Percentiles rank a stretch among this genome's conserved stretches.
Conservation (phyloP, 2,329 filamentous ascomycete species). For the Nigrospora sphaerica region DNA sequence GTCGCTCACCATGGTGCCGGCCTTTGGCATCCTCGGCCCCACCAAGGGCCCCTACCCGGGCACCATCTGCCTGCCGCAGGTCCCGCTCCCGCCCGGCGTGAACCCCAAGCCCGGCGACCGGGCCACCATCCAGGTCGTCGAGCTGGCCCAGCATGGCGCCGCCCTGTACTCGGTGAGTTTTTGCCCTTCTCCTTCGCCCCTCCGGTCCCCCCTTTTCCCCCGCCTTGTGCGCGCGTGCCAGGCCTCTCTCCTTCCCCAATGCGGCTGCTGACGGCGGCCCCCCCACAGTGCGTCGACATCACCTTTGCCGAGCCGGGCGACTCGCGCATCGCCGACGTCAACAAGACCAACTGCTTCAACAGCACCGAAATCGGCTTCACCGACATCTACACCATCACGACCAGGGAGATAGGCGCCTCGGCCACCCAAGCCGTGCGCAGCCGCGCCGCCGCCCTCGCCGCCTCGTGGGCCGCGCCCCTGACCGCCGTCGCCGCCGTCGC, state of each 20-base stretch:
- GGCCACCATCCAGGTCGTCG: constrained; percentile 69
- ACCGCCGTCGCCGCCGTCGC: too few relatives aligned
- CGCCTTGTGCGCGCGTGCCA: neutral
- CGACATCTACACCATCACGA: constrained; percentile 64
- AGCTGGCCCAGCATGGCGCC: constrained; percentile 64
- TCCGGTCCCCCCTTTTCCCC: neutral
- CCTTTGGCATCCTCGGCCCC: constrained; percentile 79
- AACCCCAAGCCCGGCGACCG: constrained; percentile 74
- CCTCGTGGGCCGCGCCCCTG: too few relatives aligned
- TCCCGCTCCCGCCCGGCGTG: constrained; percentile 69
- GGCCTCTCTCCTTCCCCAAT: too few relatives aligned
- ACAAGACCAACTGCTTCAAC: constrained; percentile 82
- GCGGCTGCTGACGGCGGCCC: neutral
- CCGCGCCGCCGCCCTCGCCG: constrained; percentile 7
- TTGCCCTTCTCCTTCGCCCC: neutral
- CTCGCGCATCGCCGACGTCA: constrained; percentile 60
- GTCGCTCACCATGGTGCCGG: constrained; percentile 72
- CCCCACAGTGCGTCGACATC: constrained; percentile 85
- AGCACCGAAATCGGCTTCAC: constrained; percentile 70
- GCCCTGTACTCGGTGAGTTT: constrained; percentile 59
- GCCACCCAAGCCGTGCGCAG: constrained; percentile 23
- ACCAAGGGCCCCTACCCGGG: constrained; percentile 80
- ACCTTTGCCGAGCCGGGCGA: constrained; percentile 78
- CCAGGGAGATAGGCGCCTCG: constrained; percentile 30
- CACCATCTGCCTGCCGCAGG: constrained; percentile 81